Conservation (phyloP, 2,329 filamentous ascomycete genomes). For the Mollisia scopiformis region DNA sequence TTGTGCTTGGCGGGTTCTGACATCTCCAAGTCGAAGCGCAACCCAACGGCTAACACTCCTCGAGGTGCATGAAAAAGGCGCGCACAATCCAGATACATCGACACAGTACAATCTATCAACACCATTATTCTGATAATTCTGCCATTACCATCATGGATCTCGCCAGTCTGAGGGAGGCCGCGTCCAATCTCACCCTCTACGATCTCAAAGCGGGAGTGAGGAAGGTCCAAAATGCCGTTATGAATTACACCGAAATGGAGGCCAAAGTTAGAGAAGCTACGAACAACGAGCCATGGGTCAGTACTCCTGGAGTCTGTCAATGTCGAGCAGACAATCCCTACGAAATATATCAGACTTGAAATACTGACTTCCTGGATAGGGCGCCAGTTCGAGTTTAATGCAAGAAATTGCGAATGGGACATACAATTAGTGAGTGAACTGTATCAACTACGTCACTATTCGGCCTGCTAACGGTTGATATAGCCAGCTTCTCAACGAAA, state of each 20-base stretch:
- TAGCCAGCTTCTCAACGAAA: slow-evolving; percentile 96
- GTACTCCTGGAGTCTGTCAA: slow-evolving; percentile 32
- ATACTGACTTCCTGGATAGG: slow-evolving; percentile 20
- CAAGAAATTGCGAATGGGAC: slow-evolving; percentile 98
- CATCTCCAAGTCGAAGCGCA: slow-evolving; percentile 5
- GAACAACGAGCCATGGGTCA: slow-evolving; percentile 98
- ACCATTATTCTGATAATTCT: background rate
- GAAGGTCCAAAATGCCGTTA: slow-evolving; percentile 79
- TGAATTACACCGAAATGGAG: slow-evolving; percentile 81
- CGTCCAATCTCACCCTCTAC: slow-evolving; percentile 74
- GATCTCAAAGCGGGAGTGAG: slow-evolving; percentile 76
- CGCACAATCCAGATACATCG: slow-evolving; percentile 14
- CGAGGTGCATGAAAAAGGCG: no score
- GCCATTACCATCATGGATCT: slow-evolving; percentile 60
- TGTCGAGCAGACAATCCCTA: background rate
- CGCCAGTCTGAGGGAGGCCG: slow-evolving; percentile 68
- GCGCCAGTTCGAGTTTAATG: slow-evolving; percentile 56
- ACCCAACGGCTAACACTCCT: no score
- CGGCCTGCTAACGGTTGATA: slow-evolving; percentile 17
- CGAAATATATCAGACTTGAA: background rate
- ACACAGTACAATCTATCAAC: slow-evolving; percentile 8
- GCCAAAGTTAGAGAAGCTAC: slow-evolving; percentile 90
- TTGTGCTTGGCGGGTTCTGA: background rate
- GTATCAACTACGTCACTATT: slow-evolving; percentile 7
- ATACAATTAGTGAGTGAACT: slow-evolving; percentile 84